Percentiles rank a stretch among this genome's conserved stretches.
Evolutionary conservation across 163 green algal genomes (phyloP).

Genomic region (Chlorella variabilis): DNA sequence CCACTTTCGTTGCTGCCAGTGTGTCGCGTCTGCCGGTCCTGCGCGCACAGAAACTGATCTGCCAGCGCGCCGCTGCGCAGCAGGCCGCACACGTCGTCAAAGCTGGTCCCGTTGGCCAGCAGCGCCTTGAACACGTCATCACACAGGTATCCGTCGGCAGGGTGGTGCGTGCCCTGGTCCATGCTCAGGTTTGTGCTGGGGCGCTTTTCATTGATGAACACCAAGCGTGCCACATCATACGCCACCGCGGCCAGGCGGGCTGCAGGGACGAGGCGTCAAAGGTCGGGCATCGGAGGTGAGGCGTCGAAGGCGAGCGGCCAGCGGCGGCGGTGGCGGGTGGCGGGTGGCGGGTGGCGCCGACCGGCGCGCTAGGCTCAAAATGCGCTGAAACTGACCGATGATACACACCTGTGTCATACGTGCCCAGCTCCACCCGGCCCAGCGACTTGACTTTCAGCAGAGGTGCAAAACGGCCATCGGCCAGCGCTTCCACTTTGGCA

Average conservation of each 20-base stretch:
- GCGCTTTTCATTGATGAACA: constrained; percentile 7
- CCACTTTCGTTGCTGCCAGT: not conserved
- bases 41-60: constrained; percentile 1
- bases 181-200: not conserved
- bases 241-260: constrained; percentile 8
- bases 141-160: constrained; percentile 1
- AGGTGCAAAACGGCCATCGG: not conserved
- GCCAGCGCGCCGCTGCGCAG: constrained; percentile 12
- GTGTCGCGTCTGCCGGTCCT: not conserved
- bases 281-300: too few relatives aligned
- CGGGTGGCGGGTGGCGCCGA: not conserved
- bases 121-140: constrained; percentile 3
- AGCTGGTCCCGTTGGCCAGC: not conserved
- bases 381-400: too few relatives aligned
- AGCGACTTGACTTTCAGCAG: not conserved
- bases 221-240: constrained; percentile 10
- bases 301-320: too few relatives aligned
- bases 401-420: not conserved
- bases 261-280: not conserved
- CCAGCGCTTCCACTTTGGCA: constrained; percentile 7
- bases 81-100: not conserved
- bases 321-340: too few relatives aligned
- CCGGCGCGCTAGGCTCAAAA: not conserved
- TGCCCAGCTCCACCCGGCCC: constrained; percentile 2
- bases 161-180: constrained; percentile 13